Base-by-base conservation (phyloP, 2,329 filamentous ascomycete genomes). In the Nothophaeocryptopus gaeumannii region DNA sequence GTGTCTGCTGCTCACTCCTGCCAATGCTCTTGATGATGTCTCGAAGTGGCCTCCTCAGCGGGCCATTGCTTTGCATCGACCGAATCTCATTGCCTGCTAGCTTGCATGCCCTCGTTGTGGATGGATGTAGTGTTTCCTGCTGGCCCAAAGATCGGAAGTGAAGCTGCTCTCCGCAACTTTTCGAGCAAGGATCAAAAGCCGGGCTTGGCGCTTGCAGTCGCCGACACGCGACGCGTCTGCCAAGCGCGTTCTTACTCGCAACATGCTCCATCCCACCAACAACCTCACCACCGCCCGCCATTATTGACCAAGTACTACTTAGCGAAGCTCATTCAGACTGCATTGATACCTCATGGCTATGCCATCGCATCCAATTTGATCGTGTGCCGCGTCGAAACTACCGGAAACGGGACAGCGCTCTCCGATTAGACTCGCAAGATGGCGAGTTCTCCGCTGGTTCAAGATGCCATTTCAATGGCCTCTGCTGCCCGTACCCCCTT, bases 61-160 rank as follows among this genome's bases (percentile, higher is more conserved):
- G 39, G 46, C 55, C 50, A 42, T 39, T 44, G 48, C 55, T 54
- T 56, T 53, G 58, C 58, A 61, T 61, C 47, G 43, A 56, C 43
- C 10, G 35, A n/a, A 10, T n/a, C 8, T 37, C 51, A 53, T 53
- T 39, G 40, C 45, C 29, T 40, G 37, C 41, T 7, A 7, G 7
- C 20, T 7, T 26, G 20, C 20, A 26, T 26, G 20, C 20, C 20
- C 20, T 26, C 20, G 20, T 26, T 3, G 7, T 26, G 20, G 20
- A 4, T 26, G 20, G 20, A 26, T 26, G 20, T 3, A n/a, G 30
- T 20, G 10, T 34, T 14, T 36, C 29, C 9, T 34, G 8, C 13
- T 20, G 12, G 5, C 15, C 16, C 33, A 34, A 33, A 44, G 29
- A 20, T 44, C 41, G 41, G 41, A 33, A 36, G 41, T 44, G 41